A percentile compares a stretch with the other conserved stretches of the same genome.
Evolutionary conservation across 352 stramenopile genomes (phyloP).

Genomic region (Pythium aquatile): DNA sequence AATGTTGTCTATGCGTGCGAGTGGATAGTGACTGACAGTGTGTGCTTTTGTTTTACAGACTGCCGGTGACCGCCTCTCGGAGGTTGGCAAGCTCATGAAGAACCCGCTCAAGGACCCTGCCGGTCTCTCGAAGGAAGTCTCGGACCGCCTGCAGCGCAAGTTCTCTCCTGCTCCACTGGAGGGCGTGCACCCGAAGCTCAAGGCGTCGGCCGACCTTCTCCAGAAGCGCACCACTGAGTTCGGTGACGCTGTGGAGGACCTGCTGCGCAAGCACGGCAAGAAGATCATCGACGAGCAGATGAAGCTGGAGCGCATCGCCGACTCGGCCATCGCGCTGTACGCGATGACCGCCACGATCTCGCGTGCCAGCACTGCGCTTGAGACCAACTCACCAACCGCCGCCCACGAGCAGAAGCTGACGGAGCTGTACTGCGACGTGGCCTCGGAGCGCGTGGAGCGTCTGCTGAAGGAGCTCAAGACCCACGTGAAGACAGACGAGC

Average conservation of each 20-base stretch:
- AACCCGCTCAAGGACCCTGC: constrained; percentile 81
- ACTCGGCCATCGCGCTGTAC: constrained; percentile 80
- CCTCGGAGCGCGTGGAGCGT: constrained; percentile 61
- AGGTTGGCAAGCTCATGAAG: constrained; percentile 72
- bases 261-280: constrained; percentile 87
- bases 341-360: constrained; percentile 88
- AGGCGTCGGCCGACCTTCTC: constrained; percentile 48
- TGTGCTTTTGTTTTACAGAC: constrained; percentile 35
- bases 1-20: neutral
- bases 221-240: constrained; percentile 76
- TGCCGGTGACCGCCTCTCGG: constrained; percentile 76
- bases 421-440: constrained; percentile 76
- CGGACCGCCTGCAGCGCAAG: constrained; percentile 80
- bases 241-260: constrained; percentile 66
- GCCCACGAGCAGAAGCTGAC: constrained; percentile 78
- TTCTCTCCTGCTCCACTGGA: constrained; percentile 64
- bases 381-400: constrained; percentile 46
- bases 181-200: constrained; percentile 73
- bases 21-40: neutral
- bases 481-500: constrained; percentile 60
- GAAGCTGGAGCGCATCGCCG: constrained; percentile 82
- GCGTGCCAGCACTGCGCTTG: constrained; percentile 66
- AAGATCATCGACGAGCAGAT: constrained; percentile 88
- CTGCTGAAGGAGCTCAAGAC: constrained; percentile 64
- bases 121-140: constrained; percentile 66